These are phyloP conservation scores for Rhizophlyctis rosea DNA, from an alignment of 192 early-diverging fungal genomes.

Conservation along the genomic window DNA sequence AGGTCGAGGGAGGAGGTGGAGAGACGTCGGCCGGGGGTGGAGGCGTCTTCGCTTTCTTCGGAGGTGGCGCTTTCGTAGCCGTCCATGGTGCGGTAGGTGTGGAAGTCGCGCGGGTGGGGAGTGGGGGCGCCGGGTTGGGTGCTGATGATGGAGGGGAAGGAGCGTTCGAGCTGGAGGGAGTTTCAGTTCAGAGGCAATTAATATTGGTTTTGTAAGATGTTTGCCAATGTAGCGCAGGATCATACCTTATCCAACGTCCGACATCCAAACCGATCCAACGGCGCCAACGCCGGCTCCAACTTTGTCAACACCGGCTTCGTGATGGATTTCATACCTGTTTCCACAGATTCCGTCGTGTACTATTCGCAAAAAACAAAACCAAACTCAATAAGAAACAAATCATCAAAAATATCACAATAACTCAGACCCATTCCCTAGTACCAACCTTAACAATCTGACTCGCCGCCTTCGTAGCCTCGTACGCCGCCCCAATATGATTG, in stretches of 20 bases:
- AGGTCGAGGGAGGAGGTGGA: slow-evolving; percentile 22
- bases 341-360: slow-evolving; percentile 73
- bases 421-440: background rate
- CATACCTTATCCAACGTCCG: slow-evolving; percentile 69
- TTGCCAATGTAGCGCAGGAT: background rate
- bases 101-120: background rate
- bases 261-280: slow-evolving; percentile 73
- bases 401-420: background rate
- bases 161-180: slow-evolving; percentile 24
- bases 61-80: background rate
- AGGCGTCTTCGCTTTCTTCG: slow-evolving; percentile 4
- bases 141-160: slow-evolving; percentile 36
- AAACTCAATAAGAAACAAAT: background rate
- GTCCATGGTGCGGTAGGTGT: background rate
- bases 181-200: too few relatives aligned
- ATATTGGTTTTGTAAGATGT: slow-evolving; percentile 15
- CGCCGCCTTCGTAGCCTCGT: slow-evolving; percentile 68
- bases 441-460: slow-evolving; percentile 50
- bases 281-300: slow-evolving; percentile 62
- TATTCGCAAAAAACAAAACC: too few relatives aligned
- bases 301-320: slow-evolving; percentile 71
- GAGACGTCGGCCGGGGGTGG: slow-evolving; percentile 6
- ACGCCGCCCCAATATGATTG: slow-evolving; percentile 49
- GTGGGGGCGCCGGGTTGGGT: too few relatives aligned
- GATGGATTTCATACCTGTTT: slow-evolving; percentile 68